Evolutionary conservation across 192 early-diverging fungal species (phyloP).

Genomic region (Linnemannia hyalina): DNA sequence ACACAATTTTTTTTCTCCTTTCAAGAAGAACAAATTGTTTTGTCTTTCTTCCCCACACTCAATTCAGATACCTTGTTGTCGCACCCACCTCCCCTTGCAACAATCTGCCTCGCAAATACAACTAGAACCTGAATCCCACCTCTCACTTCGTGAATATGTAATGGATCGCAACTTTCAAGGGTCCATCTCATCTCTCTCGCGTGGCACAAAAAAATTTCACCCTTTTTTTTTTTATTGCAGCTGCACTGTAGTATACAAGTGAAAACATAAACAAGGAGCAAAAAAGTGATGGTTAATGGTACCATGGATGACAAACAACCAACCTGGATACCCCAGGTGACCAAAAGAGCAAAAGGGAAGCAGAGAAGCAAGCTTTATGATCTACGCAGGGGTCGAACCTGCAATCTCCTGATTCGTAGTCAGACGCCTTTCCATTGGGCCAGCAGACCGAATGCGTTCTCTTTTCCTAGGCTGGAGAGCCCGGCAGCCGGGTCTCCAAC

Average conservation of each 20-base stretch:
- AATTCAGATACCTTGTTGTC: no score
- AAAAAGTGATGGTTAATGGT: background rate
- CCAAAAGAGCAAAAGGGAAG: background rate
- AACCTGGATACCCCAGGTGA: background rate
- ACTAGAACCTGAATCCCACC: no score
- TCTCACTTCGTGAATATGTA: no score
- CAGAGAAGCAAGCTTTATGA: conserved; percentile 14
- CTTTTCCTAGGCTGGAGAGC: background rate
- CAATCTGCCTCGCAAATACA: no score
- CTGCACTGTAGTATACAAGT: no score
- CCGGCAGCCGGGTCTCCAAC: background rate
- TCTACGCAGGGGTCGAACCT: conserved; percentile 44
- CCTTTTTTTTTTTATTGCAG: no score
- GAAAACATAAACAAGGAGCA: background rate
- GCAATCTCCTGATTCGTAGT: conserved; percentile 46
- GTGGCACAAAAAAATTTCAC: no score
- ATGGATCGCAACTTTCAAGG: no score
- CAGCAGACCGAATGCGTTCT: conserved; percentile 11
- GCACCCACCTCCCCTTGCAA: no score
- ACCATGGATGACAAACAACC: background rate
- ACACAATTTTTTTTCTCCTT: background rate
- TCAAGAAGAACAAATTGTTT: background rate
- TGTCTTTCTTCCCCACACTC: background rate
- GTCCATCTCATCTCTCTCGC: no score
- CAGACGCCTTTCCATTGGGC: conserved; percentile 44